Evolutionary conservation across 163 green algal genomes (phyloP), one percentile per base, ranked within the genome.

Genomic region (Trebouxia gelatinosa): DNA sequence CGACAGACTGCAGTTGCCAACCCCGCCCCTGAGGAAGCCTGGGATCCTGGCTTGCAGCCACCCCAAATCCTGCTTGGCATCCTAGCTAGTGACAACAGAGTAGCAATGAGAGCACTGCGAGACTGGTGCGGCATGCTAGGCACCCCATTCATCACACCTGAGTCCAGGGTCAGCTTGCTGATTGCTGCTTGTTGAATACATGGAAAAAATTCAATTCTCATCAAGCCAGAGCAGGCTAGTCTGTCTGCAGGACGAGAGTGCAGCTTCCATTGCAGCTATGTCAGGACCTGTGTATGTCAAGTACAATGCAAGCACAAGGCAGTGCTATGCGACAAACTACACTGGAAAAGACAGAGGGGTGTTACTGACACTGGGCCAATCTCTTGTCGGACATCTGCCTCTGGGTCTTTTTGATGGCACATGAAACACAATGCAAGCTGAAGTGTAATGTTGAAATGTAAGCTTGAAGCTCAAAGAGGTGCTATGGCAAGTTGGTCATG

Each of bases 341-440:
- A 57, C 80, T 19, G 89, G 90, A 1, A 80, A 67, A 3, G 85
- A 92, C 57, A 78, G 87, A 0, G 90, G 90, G 26, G 90, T 93
- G 48, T 77, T 94, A 43, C 19, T 94, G 17, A 82, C 87, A 67
- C 70, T 94, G 35, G 90, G 87, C 0, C 50, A 80, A 26, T 38
- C 82, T 39, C 89, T 93, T 78, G 28, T 94, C 40, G 90, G 90
- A 2, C 90, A 94, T 72, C 85, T 94, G 37, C 90, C 90, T 1
- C 68, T 94, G 37, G 90, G 90, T 6, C 71, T 94, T 4, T 87
- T 85, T 34, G 90, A 94, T 70, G 90, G n/a, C n/a, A n/a, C n/a
- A n/a, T n/a, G n/a, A n/a, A n/a, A n/a, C n/a, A n/a, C n/a, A n/a
- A n/a, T n/a, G n/a, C n/a, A n/a, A n/a, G n/a, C n/a, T n/a, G n/a